Evolutionary conservation across 1,139 yeast species (phyloP).

Genomic region (Chernovozyma aurita): DNA sequence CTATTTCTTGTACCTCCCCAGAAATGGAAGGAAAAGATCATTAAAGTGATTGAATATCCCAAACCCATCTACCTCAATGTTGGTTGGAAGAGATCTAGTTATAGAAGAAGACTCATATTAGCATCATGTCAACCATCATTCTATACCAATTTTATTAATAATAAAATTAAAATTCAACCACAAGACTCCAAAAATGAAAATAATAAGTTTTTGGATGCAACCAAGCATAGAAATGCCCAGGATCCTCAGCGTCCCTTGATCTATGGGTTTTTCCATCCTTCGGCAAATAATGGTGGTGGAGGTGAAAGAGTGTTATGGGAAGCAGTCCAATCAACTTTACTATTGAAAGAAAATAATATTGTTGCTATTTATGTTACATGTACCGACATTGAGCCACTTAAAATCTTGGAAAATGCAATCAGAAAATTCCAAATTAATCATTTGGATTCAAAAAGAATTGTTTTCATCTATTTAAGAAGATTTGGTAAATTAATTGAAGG

Average conservation of each 20-base stretch:
- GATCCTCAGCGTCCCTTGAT: conserved; percentile 42
- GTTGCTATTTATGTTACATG: conserved; percentile 79
- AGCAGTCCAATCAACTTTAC: conserved; percentile 72
- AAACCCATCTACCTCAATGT: conserved; percentile 34
- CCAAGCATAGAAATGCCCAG: conserved; percentile 32
- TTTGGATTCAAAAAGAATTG: conserved; percentile 52
- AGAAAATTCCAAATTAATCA: conserved; percentile 58
- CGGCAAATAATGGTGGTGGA: conserved; percentile 95
- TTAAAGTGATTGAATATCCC: conserved; percentile 27
- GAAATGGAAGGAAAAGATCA: conserved; percentile 38
- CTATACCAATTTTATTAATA: conserved; percentile 42
- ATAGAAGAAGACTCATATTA: conserved; percentile 50
- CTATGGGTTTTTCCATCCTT: conserved; percentile 92
- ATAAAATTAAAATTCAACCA: conserved; percentile 33
- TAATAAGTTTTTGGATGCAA: conserved; percentile 21
- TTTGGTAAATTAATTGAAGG: conserved; percentile 63
- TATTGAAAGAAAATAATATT: conserved; percentile 46
- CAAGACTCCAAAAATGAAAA: conserved; percentile 23
- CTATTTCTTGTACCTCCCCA: conserved; percentile 43
- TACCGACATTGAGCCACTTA: conserved; percentile 44
- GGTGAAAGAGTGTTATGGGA: conserved; percentile 98
- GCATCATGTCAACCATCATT: conserved; percentile 46
- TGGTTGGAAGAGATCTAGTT: conserved; percentile 39
- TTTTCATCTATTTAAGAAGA: conserved; percentile 64
- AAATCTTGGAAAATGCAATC: conserved; percentile 54